phyloP scores from a whole-genome alignment of 495 filamentous ascomycete species.

The Pseudomonodictys pantanalensis region DNA sequence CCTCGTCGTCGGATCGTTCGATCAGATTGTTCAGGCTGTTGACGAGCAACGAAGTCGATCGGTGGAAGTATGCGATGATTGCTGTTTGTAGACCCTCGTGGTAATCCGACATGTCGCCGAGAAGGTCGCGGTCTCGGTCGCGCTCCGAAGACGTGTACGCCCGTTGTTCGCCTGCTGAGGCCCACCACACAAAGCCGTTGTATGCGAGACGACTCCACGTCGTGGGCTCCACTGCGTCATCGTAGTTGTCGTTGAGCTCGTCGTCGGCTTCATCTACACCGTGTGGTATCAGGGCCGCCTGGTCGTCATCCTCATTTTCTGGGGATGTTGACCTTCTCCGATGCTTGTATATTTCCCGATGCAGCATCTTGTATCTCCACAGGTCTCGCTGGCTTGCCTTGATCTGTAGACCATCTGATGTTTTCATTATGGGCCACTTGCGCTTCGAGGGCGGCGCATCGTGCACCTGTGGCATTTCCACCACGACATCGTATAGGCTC shows the following conservation, averaged over 20 bases:
- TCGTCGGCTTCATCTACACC: constrained; percentile 17
- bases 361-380: constrained; percentile 71
- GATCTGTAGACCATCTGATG: constrained; percentile 57
- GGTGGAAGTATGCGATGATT: constrained; percentile 88
- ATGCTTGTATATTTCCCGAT: constrained; percentile 54
- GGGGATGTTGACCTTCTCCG: constrained; percentile 14
- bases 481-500: constrained; percentile 80
- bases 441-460: constrained; percentile 56
- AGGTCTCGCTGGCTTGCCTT: constrained; percentile 90
- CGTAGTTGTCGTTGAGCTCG: constrained; percentile 26
- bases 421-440: constrained; percentile 73
- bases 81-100: constrained; percentile 57
- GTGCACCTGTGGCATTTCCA: constrained; percentile 69
- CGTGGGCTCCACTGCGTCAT: constrained; percentile 63
- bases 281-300: constrained; percentile 31
- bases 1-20: constrained; percentile 54
- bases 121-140: constrained; percentile 34
- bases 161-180: constrained; percentile 81
- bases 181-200: constrained; percentile 96
- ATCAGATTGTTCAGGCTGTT: constrained; percentile 66
- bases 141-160: constrained; percentile 42
- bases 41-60: constrained; percentile 71
- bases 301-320: constrained; percentile 24
- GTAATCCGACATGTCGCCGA: constrained; percentile 36
- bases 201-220: constrained; percentile 92